A percentile compares a stretch with the other conserved stretches of the same genome.
Evolutionary conservation across 768 basidiomycete species (phyloP).

Genomic region (Mycena epipterygia): DNA sequence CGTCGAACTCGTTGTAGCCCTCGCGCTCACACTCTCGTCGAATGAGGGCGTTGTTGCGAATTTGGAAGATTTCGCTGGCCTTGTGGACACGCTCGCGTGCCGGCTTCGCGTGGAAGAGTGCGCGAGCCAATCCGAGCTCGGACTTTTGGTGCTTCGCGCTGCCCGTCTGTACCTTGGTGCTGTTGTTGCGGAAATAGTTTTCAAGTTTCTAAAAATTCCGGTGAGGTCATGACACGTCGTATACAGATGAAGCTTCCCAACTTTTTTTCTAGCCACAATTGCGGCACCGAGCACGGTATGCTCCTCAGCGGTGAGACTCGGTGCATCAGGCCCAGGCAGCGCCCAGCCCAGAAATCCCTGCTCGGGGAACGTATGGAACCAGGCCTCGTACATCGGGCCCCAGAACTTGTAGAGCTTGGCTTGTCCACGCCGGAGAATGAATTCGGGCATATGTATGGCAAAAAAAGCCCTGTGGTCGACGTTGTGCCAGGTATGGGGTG

Average conservation of each 20-base stretch:
- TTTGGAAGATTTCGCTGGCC: background rate
- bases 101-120: background rate
- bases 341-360: background rate
- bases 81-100: background rate
- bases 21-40: background rate
- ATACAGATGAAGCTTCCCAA: background rate
- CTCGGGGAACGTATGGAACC: background rate
- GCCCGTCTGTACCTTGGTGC: background rate
- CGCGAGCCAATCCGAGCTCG: background rate
- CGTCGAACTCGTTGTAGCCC: background rate
- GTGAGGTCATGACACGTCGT: background rate
- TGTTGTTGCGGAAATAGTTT: background rate
- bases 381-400: background rate
- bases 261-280: background rate
- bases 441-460: background rate
- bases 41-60: background rate
- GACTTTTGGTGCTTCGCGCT: background rate
- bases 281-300: background rate
- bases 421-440: background rate
- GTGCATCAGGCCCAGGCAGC: background rate
- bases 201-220: background rate
- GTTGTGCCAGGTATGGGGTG: background rate
- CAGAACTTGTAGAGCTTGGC: background rate
- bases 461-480: background rate
- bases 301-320: background rate